Base-by-base conservation (phyloP, 2,329 filamentous ascomycete species). In the Trichoderma endophyticum region DNA sequence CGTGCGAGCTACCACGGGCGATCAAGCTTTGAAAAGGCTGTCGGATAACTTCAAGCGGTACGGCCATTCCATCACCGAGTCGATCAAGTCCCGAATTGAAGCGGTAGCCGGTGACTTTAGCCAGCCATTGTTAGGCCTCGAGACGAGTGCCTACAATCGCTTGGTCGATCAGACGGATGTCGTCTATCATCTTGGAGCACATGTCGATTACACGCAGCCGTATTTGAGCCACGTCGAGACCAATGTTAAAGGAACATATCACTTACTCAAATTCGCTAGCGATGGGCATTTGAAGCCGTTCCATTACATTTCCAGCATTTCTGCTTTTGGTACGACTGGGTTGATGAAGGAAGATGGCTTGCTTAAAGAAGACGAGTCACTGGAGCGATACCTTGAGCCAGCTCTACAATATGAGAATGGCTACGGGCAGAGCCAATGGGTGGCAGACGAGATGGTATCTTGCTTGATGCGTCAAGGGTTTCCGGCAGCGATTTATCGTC, bases 381-480 rank as follows among this genome's bases (percentile, higher is more conserved):
- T 57, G 0, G 54, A 57, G 14, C 24, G 1, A 15, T 57, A 57
- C 2, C 54, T 57, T 14, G 54, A 57, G 26, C 24, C 54, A 57
- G 54, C 15, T 18, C 54, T 57, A 11, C 54, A 30, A 30, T 66
- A 66, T 18, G 68, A 70, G 2, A 54, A 28, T 39, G 65, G 65
- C 30, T 68, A 68, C 30, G 65, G 65, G n/a, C 65, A 68, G 30
- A 68, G 65, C 2, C 65, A 68, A 14, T 68, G 65, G 65, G 65
- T 68, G 3, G 65, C 65, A 59, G 65, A 68, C 26, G 65, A 57
- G 32, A 68, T 68, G 51, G 65, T 68, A 21, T 26, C 65, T 59
- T 5, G 36, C 15, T 36, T 68, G 51, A 68, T 68, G 51, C 51
- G 54, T n/a, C 51, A 32, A 34, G 65, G 65, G 1, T 59, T 68